Conservation (phyloP, 768 basidiomycete genomes). For the Mrakia gelida region DNA sequence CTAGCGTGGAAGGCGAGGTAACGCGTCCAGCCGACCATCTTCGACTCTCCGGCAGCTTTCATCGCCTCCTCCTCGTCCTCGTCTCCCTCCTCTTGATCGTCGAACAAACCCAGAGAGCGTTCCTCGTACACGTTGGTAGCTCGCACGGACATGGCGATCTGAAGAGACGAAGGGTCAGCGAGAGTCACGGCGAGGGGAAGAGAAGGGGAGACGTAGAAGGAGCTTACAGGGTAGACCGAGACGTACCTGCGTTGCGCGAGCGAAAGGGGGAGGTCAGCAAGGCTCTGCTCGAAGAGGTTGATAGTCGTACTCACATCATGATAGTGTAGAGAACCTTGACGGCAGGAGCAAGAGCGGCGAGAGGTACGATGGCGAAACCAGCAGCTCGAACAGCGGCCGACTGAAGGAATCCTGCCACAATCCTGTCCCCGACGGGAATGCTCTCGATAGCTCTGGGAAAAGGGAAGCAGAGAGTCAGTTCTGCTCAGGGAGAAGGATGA, state of each 20-base stretch:
- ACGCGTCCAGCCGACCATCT: slow-evolving; percentile 35
- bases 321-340: slow-evolving; percentile 65
- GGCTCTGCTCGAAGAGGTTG: no score
- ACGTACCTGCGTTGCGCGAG: slow-evolving; percentile 54
- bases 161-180: background rate
- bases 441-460: slow-evolving; percentile 52
- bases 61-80: slow-evolving; percentile 36
- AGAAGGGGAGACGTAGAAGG: background rate
- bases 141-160: slow-evolving; percentile 60
- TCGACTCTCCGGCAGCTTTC: slow-evolving; percentile 30
- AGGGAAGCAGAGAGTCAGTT: background rate
- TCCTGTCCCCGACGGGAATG: slow-evolving; percentile 66
- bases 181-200: no score
- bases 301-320: slow-evolving; percentile 75
- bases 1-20: slow-evolving; percentile 70
- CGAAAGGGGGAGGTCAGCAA: background rate
- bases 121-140: slow-evolving; percentile 77
- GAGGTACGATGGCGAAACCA: slow-evolving; percentile 72
- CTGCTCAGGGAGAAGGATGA: background rate
- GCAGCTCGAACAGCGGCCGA: slow-evolving; percentile 73
- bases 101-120: slow-evolving; percentile 75
- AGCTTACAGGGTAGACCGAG: slow-evolving; percentile 37
- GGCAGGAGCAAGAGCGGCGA: slow-evolving; percentile 75
- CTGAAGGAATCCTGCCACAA: slow-evolving; percentile 73
- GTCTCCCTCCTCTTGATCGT: slow-evolving; percentile 46